These are phyloP conservation scores for Chlamydomonas sp. DNA, from an alignment of 139 green algal species.

Conservation along the genomic window DNA sequence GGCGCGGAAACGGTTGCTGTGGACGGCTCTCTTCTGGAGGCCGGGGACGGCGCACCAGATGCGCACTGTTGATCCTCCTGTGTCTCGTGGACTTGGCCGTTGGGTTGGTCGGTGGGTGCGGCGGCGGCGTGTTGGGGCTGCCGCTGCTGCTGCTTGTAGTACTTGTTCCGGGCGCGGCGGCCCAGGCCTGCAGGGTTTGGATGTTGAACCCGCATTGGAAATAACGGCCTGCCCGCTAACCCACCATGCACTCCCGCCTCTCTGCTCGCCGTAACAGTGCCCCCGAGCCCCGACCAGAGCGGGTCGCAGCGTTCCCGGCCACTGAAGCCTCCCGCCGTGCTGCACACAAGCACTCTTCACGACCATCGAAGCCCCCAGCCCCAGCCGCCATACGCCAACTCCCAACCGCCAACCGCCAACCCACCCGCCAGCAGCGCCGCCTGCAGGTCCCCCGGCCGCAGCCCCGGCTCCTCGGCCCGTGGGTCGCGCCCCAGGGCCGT, in stretches of 20 bases:
- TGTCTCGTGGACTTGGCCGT: not conserved
- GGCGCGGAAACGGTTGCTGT: not conserved
- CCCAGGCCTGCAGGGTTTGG: constrained; percentile 2
- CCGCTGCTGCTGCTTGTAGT: not conserved
- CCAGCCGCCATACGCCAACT: too few species aligned
- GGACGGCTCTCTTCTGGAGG: not conserved
- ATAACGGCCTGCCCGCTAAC: too few species aligned
- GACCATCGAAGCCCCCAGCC: constrained; percentile 12
- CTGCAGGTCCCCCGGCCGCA: constrained; percentile 51
- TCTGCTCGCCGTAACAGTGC: not conserved
- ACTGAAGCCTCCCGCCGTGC: not conserved
- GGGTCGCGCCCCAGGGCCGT: constrained; percentile 29
- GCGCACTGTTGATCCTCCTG: not conserved
- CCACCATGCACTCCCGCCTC: not conserved
- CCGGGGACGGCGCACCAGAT: too few species aligned
- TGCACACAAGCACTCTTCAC: not conserved
- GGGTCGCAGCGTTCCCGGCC: not conserved
- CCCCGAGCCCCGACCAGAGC: not conserved
- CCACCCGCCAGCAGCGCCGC: constrained; percentile 54
- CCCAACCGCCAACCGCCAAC: too few species aligned
- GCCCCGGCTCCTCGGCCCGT: constrained; percentile 14
- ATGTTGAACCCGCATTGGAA: too few species aligned
- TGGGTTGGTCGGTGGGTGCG: not conserved
- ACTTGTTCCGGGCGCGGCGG: constrained; percentile 8
- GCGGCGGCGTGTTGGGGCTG: not conserved